Base-by-base conservation (phyloP, 2,329 filamentous ascomycete species). In the Aspergillus sp. region DNA sequence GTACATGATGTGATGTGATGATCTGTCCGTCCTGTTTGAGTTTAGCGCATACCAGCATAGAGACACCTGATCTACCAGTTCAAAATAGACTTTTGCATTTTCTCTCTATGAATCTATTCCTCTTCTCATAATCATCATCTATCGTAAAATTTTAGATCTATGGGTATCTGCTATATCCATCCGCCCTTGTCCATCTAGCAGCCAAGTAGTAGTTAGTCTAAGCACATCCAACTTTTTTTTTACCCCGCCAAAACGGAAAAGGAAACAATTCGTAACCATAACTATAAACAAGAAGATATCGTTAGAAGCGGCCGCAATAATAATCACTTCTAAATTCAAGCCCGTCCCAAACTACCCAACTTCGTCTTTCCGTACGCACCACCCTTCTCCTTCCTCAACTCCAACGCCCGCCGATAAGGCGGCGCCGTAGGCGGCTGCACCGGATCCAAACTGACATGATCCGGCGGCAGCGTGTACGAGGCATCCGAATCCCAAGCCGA, bases 401-500 rank as follows among this genome's bases (percentile, higher is more conserved):
- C 94, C 62, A 99, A 80, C 12, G 95, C 95, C 58, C 89, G 87
- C 76, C 93, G 96, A 73, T 99, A 99, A 0, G 95, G 95, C 12
- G 95, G 95, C 9, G 95, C 95, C 38, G 95, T 99, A 0, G 95
- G 95, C 28, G 94, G 94, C 74, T 98, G 95, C 32, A 99, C 86
- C 0, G 95, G 95, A 73, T 97, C 92, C 52, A 98, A 84, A 67
- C 90, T 93, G 55, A 96, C 85, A 72, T 96, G 87, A 66, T 92
- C 90, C 62, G 93, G 90, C 0, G 95, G 93, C 17, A 99, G 82
- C 67, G 90, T 86, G 77, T 98, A 97, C 4, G 93, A 95, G 4
- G 95, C 94, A 81, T 99, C 95, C 0, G 94, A 92, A 79, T 99
- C 95, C 79, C 93, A 99, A 10, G 91, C 89, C 23, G 92, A 96